Evolutionary conservation across 78 protist species (phyloP).

Genomic region (Anaeramoeba ignava): DNA sequence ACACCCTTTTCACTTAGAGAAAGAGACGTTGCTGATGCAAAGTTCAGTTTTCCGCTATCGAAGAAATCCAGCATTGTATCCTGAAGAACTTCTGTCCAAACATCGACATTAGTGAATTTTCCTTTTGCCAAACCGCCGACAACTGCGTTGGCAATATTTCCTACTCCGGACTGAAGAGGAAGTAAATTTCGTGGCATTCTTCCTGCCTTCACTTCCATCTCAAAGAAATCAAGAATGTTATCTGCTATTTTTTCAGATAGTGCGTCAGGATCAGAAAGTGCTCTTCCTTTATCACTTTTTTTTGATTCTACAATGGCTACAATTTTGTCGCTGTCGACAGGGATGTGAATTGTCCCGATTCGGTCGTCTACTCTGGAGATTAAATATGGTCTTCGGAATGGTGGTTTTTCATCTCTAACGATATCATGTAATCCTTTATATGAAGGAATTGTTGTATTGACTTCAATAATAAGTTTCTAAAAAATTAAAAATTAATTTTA

Average conservation of each 20-base stretch:
- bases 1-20: neutral
- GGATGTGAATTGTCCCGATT: conserved; percentile 10
- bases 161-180: conserved; percentile 24
- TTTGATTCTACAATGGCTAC: conserved; percentile 13
- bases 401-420: conserved; percentile 10
- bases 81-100: conserved; percentile 22
- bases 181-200: conserved; percentile 5
- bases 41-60: conserved; percentile 19
- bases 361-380: conserved; percentile 21
- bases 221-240: conserved; percentile 13
- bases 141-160: conserved; percentile 23
- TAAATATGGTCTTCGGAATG: conserved; percentile 2
- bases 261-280: conserved; percentile 5
- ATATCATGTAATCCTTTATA: conserved; percentile 52
- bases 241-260: conserved; percentile 5
- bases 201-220: neutral
- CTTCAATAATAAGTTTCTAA: conserved; percentile 49
- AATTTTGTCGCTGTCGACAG: conserved; percentile 12
- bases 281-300: conserved; percentile 4
- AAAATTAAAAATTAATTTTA: too few relatives aligned
- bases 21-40: neutral
- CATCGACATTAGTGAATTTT: conserved; percentile 4
- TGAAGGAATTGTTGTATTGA: conserved; percentile 51
- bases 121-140: conserved; percentile 14
- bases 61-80: conserved; percentile 19